Conservation (phyloP, 75 land plant species). For the Pinus tabuliformis region DNA sequence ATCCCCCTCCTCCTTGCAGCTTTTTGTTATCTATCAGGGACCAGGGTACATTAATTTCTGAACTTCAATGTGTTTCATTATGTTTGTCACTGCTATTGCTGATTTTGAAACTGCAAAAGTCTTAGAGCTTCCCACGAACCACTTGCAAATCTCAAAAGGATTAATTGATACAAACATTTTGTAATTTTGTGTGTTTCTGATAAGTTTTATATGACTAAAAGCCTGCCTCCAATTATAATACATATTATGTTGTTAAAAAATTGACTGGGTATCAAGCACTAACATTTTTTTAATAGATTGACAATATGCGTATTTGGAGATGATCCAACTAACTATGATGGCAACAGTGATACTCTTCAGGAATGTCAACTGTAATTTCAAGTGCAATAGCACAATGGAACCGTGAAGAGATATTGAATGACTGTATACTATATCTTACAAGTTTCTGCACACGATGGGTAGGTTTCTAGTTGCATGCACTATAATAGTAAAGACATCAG, state of each 20-base stretch:
- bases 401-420: not conserved
- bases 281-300: not conserved
- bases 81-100: not conserved
- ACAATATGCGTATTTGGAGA: not conserved
- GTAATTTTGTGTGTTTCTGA: not conserved
- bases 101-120: not conserved
- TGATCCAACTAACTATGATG: not conserved
- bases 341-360: not conserved
- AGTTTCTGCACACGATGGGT: not conserved
- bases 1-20: too few relatives aligned
- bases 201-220: not conserved
- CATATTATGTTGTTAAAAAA: not conserved
- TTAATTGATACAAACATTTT: not conserved
- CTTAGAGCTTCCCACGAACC: not conserved
- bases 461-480: not conserved
- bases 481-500: not conserved
- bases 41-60: too few relatives aligned
- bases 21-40: too few relatives aligned
- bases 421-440: not conserved
- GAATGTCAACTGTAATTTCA: not conserved
- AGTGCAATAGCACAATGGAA: not conserved
- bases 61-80: too few relatives aligned
- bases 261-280: not conserved
- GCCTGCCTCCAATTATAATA: not conserved
- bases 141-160: not conserved